A percentile compares a stretch with the other conserved stretches of the same genome.
Evolutionary conservation across 1,284 basidiomycete species (phyloP).

Genomic region (Cutaneotrichosporon sp.): DNA sequence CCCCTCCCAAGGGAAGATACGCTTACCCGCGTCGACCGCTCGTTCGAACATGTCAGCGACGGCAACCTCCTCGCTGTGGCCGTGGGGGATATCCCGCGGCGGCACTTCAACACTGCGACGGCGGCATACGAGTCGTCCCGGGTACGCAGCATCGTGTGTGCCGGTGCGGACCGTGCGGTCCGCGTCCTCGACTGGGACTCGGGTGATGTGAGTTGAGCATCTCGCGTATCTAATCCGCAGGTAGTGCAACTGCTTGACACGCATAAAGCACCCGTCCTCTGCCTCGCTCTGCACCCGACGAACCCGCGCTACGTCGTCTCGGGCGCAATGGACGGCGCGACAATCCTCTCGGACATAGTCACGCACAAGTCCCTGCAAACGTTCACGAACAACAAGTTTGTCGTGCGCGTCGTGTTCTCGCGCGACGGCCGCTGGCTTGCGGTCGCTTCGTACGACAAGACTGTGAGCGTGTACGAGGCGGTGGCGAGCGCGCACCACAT

Average conservation of each 20-base stretch:
- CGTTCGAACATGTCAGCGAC: constrained; percentile 32
- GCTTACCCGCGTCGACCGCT: constrained; percentile 21
- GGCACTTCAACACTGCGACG: constrained; percentile 37
- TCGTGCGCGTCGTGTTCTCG: constrained; percentile 44
- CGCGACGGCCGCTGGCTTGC: constrained; percentile 39
- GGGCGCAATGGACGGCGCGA: constrained; percentile 47
- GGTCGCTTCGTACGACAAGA: constrained; percentile 46
- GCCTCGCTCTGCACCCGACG: constrained; percentile 41
- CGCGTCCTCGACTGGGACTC: constrained; percentile 67
- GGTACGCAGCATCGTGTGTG: constrained; percentile 58
- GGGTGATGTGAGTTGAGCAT: constrained; percentile 58
- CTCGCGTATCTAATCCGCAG: constrained; percentile 22
- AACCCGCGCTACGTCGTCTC: constrained; percentile 42
- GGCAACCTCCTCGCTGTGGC: constrained; percentile 39
- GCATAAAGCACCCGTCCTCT: constrained; percentile 45
- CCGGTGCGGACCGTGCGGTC: constrained; percentile 77
- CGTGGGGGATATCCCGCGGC: constrained; percentile 25
- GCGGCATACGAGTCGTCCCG: constrained; percentile 35
- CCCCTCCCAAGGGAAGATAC: constrained; percentile 18
- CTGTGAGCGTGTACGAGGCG: constrained; percentile 39
- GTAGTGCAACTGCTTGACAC: constrained; percentile 38
- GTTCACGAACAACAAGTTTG: constrained; percentile 42
- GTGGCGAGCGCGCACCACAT: constrained; percentile 2
- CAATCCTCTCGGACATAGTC: constrained; percentile 41
- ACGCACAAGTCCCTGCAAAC: constrained; percentile 37